Base-by-base conservation (phyloP, 495 filamentous ascomycete species). In the Penicillium verhagenii region DNA sequence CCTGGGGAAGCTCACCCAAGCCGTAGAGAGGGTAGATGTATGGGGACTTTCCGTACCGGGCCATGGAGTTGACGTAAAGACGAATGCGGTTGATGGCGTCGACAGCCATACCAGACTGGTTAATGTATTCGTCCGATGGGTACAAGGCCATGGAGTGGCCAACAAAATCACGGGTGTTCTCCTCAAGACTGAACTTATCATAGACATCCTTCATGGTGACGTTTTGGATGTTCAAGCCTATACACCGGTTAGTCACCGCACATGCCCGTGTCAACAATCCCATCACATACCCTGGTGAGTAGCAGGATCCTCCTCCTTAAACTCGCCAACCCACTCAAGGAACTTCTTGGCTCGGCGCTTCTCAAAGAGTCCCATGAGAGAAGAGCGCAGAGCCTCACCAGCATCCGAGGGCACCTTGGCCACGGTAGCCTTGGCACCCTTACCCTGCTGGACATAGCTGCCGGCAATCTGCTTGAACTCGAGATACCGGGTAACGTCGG, bases 1-100 rank as follows among this genome's bases (percentile, higher is more conserved):
- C 93, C 79, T 99, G 95, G 23, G 94, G 94, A 31, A 99, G 85
- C 76, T 99, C 94, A 64, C 95, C 94, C 20, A 99, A 83, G 53
- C 94, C 94, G 73, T 99, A 97, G 11, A 97, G 87, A 18, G 94
- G 94, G 78, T 97, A 99, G 76, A 99, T 97, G 76, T 99, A 99
- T 14, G 94, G 94, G 18, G 92, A 96, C 75, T 96, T 97, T 69
- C 94, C 94, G 74, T 97, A 97, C 56, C 95, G 86, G 31, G 94
- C 91, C 80, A 99, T 96, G 23, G 90, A 96, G 79, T 96, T 97
- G 61, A 93, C 94, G 73, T 99, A 99, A 48, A 99, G 82, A 57
- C 91, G 86, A 69, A 97, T 96, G 57, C 92, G 91, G 70, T 89
- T 84, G 66, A 97, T 90, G 47, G 90, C 85, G 65, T 97, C 94